Evolutionary conservation across 352 stramenopile genomes (phyloP).

Genomic region (Phytophthora capsici): DNA sequence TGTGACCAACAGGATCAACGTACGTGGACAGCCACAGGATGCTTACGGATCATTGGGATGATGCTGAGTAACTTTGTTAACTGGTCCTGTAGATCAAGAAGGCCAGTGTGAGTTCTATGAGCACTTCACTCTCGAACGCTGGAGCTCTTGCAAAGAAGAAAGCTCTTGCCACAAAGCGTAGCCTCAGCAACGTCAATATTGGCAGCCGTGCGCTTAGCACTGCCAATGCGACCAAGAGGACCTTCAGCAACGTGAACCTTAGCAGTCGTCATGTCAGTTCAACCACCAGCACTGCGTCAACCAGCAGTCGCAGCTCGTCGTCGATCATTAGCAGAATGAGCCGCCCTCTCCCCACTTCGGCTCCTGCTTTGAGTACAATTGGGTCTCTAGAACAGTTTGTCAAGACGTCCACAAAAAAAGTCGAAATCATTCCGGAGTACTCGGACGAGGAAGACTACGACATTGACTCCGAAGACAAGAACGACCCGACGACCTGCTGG

Average conservation of each 20-base stretch:
- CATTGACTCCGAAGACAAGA: constrained; percentile 80
- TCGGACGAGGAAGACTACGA: constrained; percentile 52
- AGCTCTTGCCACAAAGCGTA: constrained; percentile 48
- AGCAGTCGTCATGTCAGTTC: constrained; percentile 17
- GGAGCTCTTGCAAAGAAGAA: constrained; percentile 56
- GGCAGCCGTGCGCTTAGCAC: constrained; percentile 25
- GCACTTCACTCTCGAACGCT: constrained; percentile 25
- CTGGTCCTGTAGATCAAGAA: constrained; percentile 61
- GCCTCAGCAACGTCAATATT: constrained; percentile 37
- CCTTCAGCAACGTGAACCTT: constrained; percentile 33
- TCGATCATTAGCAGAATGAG: constrained; percentile 37
- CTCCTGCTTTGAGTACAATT: constrained; percentile 40
- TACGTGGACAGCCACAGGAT: constrained; percentile 31
- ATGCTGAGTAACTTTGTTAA: constrained; percentile 9
- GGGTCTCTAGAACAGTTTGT: constrained; percentile 42
- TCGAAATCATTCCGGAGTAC: constrained; percentile 23
- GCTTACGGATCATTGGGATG: background rate
- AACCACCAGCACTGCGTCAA: constrained; percentile 4
- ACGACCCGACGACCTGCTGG: constrained; percentile 67
- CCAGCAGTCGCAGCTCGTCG: constrained; percentile 24
- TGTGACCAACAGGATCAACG: constrained; percentile 78
- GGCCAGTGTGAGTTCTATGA: constrained; percentile 48
- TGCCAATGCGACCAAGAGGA: constrained; percentile 27
- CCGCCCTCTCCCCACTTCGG: constrained; percentile 34
- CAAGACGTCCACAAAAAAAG: constrained; percentile 32